Percentiles rank a stretch among this genome's conserved stretches.
phyloP scores from a whole-genome alignment of 75 land plant species.

The Pseudotsuga menziesii region DNA sequence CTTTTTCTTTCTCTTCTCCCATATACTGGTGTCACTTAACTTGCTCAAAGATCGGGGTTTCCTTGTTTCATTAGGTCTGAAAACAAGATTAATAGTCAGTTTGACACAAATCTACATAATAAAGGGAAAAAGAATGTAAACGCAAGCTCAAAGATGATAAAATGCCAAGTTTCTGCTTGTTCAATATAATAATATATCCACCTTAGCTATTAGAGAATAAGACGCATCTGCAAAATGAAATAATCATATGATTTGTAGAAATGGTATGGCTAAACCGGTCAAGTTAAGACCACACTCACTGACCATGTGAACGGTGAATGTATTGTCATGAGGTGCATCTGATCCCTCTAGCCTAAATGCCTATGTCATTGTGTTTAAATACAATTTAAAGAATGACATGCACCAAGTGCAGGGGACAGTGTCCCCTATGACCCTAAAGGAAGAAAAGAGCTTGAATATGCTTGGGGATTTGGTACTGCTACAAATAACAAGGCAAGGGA shows the following conservation, averaged over 20 bases:
- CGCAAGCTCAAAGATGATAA: background rate
- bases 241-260: background rate
- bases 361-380: too few species aligned
- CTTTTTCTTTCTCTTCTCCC: constrained; percentile 91
- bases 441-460: too few species aligned
- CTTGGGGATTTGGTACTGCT: too few species aligned
- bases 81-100: background rate
- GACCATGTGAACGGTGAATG: background rate
- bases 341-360: too few species aligned
- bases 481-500: too few species aligned
- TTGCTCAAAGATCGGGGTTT: constrained; percentile 80
- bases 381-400: too few species aligned
- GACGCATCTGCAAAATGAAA: background rate
- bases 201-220: background rate
- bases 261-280: background rate
- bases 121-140: constrained; percentile 1
- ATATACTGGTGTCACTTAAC: constrained; percentile 64
- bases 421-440: too few species aligned
- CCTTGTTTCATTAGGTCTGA: constrained; percentile 81
- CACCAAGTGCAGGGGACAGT: too few species aligned
- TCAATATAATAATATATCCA: background rate
- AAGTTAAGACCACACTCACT: background rate
- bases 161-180: background rate
- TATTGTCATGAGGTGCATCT: background rate
- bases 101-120: background rate